Conservation (phyloP, 2,329 filamentous ascomycete genomes). For the Hymenoscyphus infarciens region DNA sequence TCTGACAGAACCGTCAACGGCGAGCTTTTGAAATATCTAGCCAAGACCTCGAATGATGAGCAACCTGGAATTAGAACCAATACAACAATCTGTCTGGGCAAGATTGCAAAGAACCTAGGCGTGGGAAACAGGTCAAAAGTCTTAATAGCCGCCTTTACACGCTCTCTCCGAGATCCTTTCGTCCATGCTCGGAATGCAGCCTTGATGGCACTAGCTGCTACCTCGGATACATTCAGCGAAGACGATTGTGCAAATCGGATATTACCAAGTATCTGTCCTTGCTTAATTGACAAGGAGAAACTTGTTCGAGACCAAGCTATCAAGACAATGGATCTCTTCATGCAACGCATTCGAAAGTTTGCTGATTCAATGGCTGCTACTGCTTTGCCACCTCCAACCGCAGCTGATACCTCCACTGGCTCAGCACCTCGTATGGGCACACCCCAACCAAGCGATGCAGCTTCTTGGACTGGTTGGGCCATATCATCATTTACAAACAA, state of each 20-base stretch:
- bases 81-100: slow-evolving; percentile 94
- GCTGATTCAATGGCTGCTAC: slow-evolving; percentile 76
- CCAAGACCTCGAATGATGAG: slow-evolving; percentile 95
- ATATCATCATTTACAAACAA: slow-evolving; percentile 99
- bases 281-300: slow-evolving; percentile 92
- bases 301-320: slow-evolving; percentile 86
- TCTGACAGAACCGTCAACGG: slow-evolving; percentile 93
- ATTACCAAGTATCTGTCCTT: slow-evolving; percentile 77
- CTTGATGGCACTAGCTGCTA: slow-evolving; percentile 80
- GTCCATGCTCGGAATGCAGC: slow-evolving; percentile 90
- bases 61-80: slow-evolving; percentile 97
- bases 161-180: slow-evolving; percentile 88
- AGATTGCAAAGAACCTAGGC: slow-evolving; percentile 88
- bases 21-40: slow-evolving; percentile 83
- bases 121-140: slow-evolving; percentile 80
- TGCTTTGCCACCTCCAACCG: slow-evolving; percentile 62
- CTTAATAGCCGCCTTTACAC: slow-evolving; percentile 84
- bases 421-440: slow-evolving; percentile 72
- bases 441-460: slow-evolving; percentile 62
- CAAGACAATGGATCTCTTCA: slow-evolving; percentile 83
- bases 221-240: slow-evolving; percentile 79
- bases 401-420: slow-evolving; percentile 41
- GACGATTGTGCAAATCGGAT: slow-evolving; percentile 85
- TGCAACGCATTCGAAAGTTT: slow-evolving; percentile 78
- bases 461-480: slow-evolving; percentile 90